Conservation (phyloP, 2,329 filamentous ascomycete species). For the Arachnomyces sp. region DNA sequence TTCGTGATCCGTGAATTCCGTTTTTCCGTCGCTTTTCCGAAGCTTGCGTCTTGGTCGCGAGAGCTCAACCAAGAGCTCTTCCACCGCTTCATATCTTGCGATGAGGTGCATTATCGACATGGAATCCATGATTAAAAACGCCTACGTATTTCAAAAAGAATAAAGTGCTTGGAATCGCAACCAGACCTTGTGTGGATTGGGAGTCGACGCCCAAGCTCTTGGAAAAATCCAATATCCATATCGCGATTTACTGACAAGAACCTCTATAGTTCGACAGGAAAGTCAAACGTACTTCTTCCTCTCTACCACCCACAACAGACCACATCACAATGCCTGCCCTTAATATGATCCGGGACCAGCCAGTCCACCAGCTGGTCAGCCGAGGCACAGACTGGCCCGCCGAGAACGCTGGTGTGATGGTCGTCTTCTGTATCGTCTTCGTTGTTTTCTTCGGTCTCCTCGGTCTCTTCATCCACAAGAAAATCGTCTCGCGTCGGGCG, state of each 20-base stretch:
- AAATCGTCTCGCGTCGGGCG: slow-evolving; percentile 28
- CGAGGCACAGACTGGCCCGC: slow-evolving; percentile 49
- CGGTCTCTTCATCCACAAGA: slow-evolving; percentile 43
- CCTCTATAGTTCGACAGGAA: too few relatives aligned
- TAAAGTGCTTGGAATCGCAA: too few relatives aligned
- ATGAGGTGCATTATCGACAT: neutral
- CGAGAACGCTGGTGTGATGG: slow-evolving; percentile 52
- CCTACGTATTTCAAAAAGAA: too few relatives aligned
- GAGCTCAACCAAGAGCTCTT: neutral
- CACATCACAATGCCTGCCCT: slow-evolving; percentile 21
- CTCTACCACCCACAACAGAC: neutral
- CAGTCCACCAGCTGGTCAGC: slow-evolving; percentile 37
- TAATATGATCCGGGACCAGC: slow-evolving; percentile 17
- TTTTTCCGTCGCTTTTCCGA: neutral
- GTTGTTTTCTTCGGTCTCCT: slow-evolving; percentile 47
- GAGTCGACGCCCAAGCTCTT: too few relatives aligned
- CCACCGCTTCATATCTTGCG: neutral
- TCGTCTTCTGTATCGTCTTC: slow-evolving; percentile 57
- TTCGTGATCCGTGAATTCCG: neutral
- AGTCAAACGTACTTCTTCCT: too few relatives aligned
- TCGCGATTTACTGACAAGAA: too few relatives aligned
- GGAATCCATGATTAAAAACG: too few relatives aligned
- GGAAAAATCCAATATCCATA: too few relatives aligned
- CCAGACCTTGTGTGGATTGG: too few relatives aligned
- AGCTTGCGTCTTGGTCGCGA: neutral